Evolutionary conservation across 2,329 filamentous ascomycete species (phyloP), one percentile per base, ranked within the genome.

Genomic region (Fusarium globosum): DNA sequence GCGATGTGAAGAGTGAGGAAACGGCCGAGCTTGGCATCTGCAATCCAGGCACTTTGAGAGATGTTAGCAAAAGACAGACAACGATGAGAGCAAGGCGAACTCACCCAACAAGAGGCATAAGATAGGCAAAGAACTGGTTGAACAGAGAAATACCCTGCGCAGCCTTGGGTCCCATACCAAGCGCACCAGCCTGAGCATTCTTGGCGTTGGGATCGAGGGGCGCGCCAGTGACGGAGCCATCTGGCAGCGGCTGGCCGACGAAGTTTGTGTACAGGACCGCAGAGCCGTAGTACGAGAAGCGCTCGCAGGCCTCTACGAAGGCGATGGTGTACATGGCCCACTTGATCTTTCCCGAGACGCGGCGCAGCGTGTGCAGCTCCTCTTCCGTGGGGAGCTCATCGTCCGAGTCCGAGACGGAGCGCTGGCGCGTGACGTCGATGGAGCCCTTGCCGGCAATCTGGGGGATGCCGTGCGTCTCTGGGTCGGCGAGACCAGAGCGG

Each of bases 211-310:
- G 68, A 28, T 80, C 77, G 21, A 79, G 66, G 42, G 81, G 82
- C 43, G 87, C 85, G 66, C 90, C 90, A 2, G 88, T 89, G 28
- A 76, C 85, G 10, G 88, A 91, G 21, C 85, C 86, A 0, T 70
- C 59, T 3, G 90, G 90, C 35, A 91, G 82, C 38, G 84, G 82
- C 58, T 87, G 84, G 74, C 89, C 87, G 76, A 92, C 87, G 77
- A 90, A 92, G 82, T 92, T 92, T 79, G 89, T 89, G 88, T 91
- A 93, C 36, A 93, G 85, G 38, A 91, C 87, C 48, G 89, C 88
- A 9, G 90, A 91, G 61, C 92, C 93, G 78, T 94, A 94, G 88
- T 94, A 95, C 20, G 90, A 92, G 83, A 93, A 94, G 55, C 92
- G 90, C 83, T 95, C 93, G 83, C 91, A 93, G 64, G 94, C 84